Evolutionary conservation across 2,329 filamentous ascomycete genomes (phyloP).

Genomic region (Neoascochyta sp.): DNA sequence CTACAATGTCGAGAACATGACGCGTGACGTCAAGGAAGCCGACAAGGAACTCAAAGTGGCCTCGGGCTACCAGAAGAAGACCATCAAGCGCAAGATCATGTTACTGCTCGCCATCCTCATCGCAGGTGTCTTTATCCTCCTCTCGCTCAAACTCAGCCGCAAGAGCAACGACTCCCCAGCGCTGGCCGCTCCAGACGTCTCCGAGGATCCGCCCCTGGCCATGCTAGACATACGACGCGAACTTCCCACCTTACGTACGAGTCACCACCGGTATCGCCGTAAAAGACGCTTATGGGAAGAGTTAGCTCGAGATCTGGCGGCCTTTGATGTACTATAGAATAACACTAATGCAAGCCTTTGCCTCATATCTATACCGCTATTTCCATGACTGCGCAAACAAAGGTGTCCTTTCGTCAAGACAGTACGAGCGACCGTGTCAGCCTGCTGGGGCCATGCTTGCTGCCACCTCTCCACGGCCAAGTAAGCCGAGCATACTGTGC

Average conservation of each 20-base stretch:
- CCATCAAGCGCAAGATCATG: constrained; percentile 89
- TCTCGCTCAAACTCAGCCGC: constrained; percentile 70
- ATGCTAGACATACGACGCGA: constrained; percentile 15
- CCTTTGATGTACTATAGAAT: constrained; percentile 11
- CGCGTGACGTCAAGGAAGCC: constrained; percentile 85
- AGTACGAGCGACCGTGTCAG: too few species aligned
- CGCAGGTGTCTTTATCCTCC: constrained; percentile 79
- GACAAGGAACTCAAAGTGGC: constrained; percentile 88
- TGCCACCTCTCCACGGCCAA: too few species aligned
- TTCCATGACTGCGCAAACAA: too few species aligned
- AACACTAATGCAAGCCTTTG: constrained; percentile 9
- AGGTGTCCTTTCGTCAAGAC: too few species aligned
- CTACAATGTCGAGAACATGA: constrained; percentile 96
- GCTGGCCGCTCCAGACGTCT: constrained; percentile 12
- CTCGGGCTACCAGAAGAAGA: constrained; percentile 81
- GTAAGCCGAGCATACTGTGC: too few species aligned
- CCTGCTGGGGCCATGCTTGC: too few species aligned
- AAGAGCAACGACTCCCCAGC: constrained; percentile 29
- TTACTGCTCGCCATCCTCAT: constrained; percentile 82
- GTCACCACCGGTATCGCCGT: constrained; percentile 33
- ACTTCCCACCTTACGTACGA: constrained; percentile 13
- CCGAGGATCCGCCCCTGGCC: constrained; percentile 18
- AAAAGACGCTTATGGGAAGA: constrained; percentile 34
- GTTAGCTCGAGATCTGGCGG: constrained; percentile 9
- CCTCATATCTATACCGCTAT: too few species aligned